phyloP scores from a whole-genome alignment of 805 yeast genomes.

The Lachancea dasiensis region DNA sequence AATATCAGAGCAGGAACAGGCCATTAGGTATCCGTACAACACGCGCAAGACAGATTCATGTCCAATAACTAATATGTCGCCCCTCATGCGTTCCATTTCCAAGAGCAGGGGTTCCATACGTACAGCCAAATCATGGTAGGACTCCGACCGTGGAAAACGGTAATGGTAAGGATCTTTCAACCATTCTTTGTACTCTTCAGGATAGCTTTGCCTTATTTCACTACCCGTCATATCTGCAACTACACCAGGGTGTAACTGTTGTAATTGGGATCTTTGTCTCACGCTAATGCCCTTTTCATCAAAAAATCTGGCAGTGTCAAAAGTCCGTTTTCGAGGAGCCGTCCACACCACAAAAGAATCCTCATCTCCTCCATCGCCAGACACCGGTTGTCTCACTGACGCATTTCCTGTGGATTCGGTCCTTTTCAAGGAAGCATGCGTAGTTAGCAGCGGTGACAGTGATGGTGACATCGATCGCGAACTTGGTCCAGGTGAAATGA shows the following conservation, averaged over 20 bases:
- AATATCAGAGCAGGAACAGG: constrained; percentile 79
- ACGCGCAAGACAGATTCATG: constrained; percentile 88
- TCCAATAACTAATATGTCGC: constrained; percentile 84
- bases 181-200: constrained; percentile 64
- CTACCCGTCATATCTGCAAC: constrained; percentile 62
- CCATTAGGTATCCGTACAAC: constrained; percentile 91
- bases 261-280: constrained; percentile 72
- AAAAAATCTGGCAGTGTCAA: constrained; percentile 70
- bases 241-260: constrained; percentile 85
- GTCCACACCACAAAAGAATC: constrained; percentile 87
- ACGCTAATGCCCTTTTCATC: constrained; percentile 56
- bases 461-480: constrained; percentile 9
- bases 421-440: constrained; percentile 20
- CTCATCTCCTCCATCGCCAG: constrained; percentile 51
- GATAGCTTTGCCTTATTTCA: constrained; percentile 54
- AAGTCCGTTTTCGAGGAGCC: constrained; percentile 79
- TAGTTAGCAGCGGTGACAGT: constrained; percentile 27
- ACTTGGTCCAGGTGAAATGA: constrained; percentile 2
- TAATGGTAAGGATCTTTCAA: constrained; percentile 83
- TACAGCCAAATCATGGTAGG: constrained; percentile 92
- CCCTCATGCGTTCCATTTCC: constrained; percentile 89
- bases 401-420: constrained; percentile 23
- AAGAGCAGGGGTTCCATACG: constrained; percentile 87
- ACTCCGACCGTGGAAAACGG: constrained; percentile 86
- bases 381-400: constrained; percentile 34